Base-by-base conservation (phyloP, 2,329 filamentous ascomycete genomes). In the Fusarium scirpi region DNA sequence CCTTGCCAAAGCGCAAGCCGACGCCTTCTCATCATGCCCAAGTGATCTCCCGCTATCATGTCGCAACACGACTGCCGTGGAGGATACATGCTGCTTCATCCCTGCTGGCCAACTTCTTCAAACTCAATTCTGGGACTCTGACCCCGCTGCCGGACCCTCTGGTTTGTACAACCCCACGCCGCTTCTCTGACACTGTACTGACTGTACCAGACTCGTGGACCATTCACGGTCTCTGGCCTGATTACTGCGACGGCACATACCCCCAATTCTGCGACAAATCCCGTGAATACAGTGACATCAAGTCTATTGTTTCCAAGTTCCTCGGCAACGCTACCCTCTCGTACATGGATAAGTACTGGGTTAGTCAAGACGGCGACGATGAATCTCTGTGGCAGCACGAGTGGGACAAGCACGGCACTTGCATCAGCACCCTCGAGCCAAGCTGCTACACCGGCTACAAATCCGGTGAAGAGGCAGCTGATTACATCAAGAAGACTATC, bases 71-170 rank as follows among this genome's bases (percentile, higher is more conserved):
- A 88, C 88, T 5, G 79, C 80, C 10, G 85, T 87, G n/a, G 78
- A 84, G 53, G 84, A 94, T 74, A 86, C 89, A 9, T 94, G 92
- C 82, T 94, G 92, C 80, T 92, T 93, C 82, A 84, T 87, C 24
- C 91, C 91, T 0, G 89, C 91, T 6, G 92, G 92, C 10, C 87
- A 92, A 67, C 81, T 94, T 46, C 84, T 94, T 7, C 87, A 89
- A 78, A 94, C 92, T 4, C 92, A 94, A 74, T 94, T 94, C 80
- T 94, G 92, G 92, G 91, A 94, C 75, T 86, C 88, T 1, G 77
- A 86, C 62, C 91, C 91, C 3, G 82, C 85, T 2, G 86, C 87
- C 5, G 91, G 92, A 0, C 91, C 92, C 3, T 58, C 70, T 15
- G 71, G 76, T 76, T 29, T 47, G 62, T 59, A 3, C 13, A 44